A percentile compares a stretch with the other conserved stretches of the same genome.
Conservation (phyloP, 2,329 filamentous ascomycete species). For the Verticillium nubilum region DNA sequence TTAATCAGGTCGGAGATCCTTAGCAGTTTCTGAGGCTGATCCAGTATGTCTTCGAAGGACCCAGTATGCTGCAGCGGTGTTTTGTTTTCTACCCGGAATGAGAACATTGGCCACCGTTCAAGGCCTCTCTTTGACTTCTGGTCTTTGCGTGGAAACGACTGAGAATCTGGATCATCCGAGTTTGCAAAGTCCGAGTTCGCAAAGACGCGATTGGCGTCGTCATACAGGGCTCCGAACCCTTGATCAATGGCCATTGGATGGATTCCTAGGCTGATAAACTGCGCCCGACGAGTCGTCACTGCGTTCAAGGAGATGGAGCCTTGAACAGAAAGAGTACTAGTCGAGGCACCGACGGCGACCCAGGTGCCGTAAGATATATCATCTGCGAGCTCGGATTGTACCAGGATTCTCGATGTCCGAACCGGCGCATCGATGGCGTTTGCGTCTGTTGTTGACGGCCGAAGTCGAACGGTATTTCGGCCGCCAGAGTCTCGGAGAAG, state of each 20-base stretch:
- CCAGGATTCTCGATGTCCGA: constrained; percentile 15
- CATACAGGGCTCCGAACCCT: constrained; percentile 63
- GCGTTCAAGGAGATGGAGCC: constrained; percentile 70
- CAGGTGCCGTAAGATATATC: constrained; percentile 50
- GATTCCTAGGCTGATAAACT: constrained; percentile 79
- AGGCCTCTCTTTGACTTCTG: constrained; percentile 55
- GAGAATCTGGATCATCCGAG: constrained; percentile 38
- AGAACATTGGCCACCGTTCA: constrained; percentile 87
- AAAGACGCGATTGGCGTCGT: constrained; percentile 75
- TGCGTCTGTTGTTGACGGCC: constrained; percentile 7
- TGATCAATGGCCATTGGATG: constrained; percentile 53
- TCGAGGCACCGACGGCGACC: constrained; percentile 65
- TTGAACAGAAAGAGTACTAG: constrained; percentile 53
- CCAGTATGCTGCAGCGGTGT: neutral
- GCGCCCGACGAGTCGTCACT: constrained; percentile 63
- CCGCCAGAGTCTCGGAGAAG: constrained; percentile 46
- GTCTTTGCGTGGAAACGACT: constrained; percentile 36
- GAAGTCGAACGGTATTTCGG: constrained; percentile 32
- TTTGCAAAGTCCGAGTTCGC: constrained; percentile 69
- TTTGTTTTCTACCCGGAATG: constrained; percentile 54
- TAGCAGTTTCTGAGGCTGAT: constrained; percentile 41
- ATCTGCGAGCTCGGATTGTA: constrained; percentile 60
- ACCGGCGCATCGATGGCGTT: neutral
- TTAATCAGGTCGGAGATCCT: constrained; percentile 59
- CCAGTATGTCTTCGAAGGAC: constrained; percentile 27